Percentiles rank a stretch among this genome's conserved stretches.
These are phyloP conservation scores for Chalciporus sphaerocephalus DNA, from an alignment of 768 basidiomycete genomes.

Conservation along the genomic window DNA sequence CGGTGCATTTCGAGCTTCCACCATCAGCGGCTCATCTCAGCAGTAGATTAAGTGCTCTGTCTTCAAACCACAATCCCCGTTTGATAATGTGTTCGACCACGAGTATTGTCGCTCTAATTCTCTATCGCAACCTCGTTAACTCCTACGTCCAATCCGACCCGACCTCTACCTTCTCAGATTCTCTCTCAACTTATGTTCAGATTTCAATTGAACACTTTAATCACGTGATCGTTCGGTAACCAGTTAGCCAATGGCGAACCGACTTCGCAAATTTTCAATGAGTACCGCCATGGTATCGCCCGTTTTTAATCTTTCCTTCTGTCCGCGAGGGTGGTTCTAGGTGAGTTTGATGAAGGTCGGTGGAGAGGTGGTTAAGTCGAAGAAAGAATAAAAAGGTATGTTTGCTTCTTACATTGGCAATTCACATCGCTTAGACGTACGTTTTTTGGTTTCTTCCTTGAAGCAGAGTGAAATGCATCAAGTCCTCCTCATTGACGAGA, in stretches of 20 bases:
- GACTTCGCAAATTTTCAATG: constrained; percentile 11
- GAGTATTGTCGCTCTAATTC: neutral
- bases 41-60: neutral
- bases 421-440: neutral
- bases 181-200: neutral
- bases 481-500: constrained; percentile 47
- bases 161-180: neutral
- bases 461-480: constrained; percentile 36
- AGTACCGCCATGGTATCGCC: constrained; percentile 10
- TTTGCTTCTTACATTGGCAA: neutral
- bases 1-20: neutral
- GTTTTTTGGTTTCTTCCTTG: neutral
- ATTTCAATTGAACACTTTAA: neutral
- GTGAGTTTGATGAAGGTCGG: neutral
- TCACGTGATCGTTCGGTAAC: constrained; percentile 10
- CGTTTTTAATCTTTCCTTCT: neutral
- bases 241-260: constrained; percentile 11
- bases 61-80: neutral
- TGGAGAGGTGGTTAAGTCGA: neutral
- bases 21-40: constrained; percentile 12
- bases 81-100: neutral
- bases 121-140: no score
- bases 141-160: neutral
- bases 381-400: constrained; percentile 5
- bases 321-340: neutral